phyloP scores from a whole-genome alignment of 768 basidiomycete genomes.

The Sistotremastrum niveocremeum region DNA sequence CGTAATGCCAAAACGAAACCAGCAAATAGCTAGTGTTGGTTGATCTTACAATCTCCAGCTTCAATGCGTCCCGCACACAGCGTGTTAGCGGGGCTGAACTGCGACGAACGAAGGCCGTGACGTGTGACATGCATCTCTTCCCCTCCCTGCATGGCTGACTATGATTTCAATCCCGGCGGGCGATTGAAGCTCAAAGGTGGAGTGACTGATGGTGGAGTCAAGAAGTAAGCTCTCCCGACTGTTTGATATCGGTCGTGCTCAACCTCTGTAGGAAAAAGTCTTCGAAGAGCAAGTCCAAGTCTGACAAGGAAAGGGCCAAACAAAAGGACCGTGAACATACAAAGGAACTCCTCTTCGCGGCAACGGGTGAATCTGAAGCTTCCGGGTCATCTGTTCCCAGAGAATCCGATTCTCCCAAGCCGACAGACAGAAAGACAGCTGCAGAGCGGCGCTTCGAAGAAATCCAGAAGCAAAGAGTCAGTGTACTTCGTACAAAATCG shows the following conservation, averaged over 20 bases:
- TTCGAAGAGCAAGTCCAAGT: constrained; percentile 38
- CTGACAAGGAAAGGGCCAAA: constrained; percentile 19
- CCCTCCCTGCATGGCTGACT: constrained; percentile 52
- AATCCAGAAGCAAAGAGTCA: constrained; percentile 67
- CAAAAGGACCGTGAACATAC: constrained; percentile 29
- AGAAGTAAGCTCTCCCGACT: constrained; percentile 43
- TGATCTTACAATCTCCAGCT: too few species aligned
- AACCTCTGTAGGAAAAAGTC: constrained; percentile 68
- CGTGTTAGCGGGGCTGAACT: too few species aligned
- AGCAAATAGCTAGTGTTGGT: too few species aligned
- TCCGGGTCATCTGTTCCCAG: constrained; percentile 7
- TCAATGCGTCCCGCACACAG: too few species aligned
- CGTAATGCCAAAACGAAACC: too few species aligned
- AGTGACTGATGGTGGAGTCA: constrained; percentile 64
- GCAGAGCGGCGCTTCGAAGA: constrained; percentile 84
- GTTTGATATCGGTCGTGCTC: constrained; percentile 6
- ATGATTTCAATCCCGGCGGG: constrained; percentile 74
- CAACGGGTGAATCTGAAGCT: constrained; percentile 27
- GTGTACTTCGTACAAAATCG: constrained; percentile 14
- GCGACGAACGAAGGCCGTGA: not conserved
- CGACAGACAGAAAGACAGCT: constrained; percentile 57
- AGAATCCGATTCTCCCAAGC: not conserved
- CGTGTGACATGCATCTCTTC: constrained; percentile 2
- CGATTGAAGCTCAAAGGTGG: constrained; percentile 85
- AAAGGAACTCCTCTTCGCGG: constrained; percentile 38